phyloP scores from a whole-genome alignment of 1,284 basidiomycete species.

The Heliocybe sulcata region DNA sequence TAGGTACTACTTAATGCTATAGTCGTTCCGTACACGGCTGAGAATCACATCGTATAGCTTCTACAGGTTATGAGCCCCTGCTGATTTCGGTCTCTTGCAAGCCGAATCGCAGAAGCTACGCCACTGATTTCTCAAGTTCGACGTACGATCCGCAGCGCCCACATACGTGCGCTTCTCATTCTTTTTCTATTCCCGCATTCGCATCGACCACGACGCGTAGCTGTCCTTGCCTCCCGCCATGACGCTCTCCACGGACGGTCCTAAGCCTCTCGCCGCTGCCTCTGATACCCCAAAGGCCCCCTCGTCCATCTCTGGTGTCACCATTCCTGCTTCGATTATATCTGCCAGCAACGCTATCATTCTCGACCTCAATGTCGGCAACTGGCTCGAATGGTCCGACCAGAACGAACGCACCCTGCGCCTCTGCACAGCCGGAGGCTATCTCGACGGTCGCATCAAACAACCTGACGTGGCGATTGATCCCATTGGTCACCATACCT shows the following conservation, averaged over 20 bases:
- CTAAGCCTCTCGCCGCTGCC: not conserved
- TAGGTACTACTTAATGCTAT: no score
- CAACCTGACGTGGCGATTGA: not conserved
- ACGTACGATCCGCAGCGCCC: not conserved
- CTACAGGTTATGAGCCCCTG: slow-evolving; percentile 2
- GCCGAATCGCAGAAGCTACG: not conserved
- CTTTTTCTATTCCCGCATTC: not conserved
- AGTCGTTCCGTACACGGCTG: not conserved
- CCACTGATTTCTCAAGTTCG: not conserved
- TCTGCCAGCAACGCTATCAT: not conserved
- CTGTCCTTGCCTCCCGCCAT: not conserved
- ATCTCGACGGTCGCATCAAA: not conserved
- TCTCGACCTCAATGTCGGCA: not conserved
- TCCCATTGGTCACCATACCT: not conserved
- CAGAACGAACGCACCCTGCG: not conserved
- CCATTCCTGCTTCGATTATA: not conserved
- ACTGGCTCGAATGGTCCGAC: not conserved
- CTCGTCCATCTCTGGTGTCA: no score
- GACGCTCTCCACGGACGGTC: not conserved
- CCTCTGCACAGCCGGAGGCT: not conserved
- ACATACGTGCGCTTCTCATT: not conserved
- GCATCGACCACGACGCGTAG: not conserved
- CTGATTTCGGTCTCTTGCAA: not conserved
- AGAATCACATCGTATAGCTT: not conserved
- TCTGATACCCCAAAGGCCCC: not conserved